phyloP scores from a whole-genome alignment of 306 rosid species.

The Castanea sativa region DNA sequence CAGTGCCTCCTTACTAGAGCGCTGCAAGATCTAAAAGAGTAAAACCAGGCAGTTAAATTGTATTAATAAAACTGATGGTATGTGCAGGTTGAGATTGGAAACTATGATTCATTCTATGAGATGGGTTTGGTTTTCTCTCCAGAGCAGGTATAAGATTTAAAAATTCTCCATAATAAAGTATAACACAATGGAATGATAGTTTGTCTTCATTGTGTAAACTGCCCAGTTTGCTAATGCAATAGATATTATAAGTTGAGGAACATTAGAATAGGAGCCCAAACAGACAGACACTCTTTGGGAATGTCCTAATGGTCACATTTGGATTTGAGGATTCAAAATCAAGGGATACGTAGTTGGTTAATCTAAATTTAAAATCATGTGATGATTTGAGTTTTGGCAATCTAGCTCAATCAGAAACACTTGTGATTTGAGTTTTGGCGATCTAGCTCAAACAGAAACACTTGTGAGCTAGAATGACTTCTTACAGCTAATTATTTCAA shows the following conservation, averaged over 20 bases:
- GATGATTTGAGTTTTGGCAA: too few species aligned
- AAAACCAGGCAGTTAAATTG: neutral
- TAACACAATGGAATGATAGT: neutral
- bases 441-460: too few species aligned
- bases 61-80: conserved; percentile 14
- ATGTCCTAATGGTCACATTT: too few species aligned
- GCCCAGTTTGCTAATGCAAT: neutral
- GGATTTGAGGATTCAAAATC: too few species aligned
- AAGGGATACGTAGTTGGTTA: too few species aligned
- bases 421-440: too few species aligned
- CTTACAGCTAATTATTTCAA: too few species aligned
- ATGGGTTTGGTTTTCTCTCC: conserved; percentile 74
- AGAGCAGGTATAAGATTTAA: conserved; percentile 55
- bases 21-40: neutral
- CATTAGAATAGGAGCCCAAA: neutral
- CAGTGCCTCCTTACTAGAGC: neutral
- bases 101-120: conserved; percentile 88
- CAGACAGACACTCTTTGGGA: neutral
- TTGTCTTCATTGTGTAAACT: neutral
- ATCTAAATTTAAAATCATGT: too few species aligned
- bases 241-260: neutral
- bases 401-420: too few species aligned
- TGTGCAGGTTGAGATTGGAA: conserved; percentile 90
- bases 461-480: too few species aligned
- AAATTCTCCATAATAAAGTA: neutral